Evolutionary conservation across 345 rosid genomes (phyloP), one percentile per base, ranked within the genome.

Genomic region (Euphorbia pulcherrima): DNA sequence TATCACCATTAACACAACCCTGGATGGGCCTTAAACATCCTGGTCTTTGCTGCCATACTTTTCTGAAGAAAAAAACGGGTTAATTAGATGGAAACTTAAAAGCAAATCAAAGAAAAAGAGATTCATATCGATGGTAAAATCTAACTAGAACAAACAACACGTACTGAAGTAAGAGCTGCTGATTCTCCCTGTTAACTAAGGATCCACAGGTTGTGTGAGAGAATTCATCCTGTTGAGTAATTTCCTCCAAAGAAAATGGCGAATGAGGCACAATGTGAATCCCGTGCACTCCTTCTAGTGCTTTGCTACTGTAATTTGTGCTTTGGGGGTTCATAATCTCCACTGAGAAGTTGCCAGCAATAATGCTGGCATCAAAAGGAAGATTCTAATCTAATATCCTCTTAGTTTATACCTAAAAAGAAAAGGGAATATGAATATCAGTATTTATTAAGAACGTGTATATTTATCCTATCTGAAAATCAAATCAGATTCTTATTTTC

Each of bases 41-140:
- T 40, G 99, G 99, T 80, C 97, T 78, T 81, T 91, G 99, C 76
- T 89, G 83, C 99, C 99, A 94, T 60, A 83, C 77, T 79, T 86
- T 85, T 75, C 99, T 89, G 84, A 54, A 54, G 44, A 75, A 72
- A 62, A 67, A 40, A 70, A 14, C 69, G 73, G 69, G n/a, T n/a
- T 14, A 41, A 5, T 54, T 50, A 54, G 20, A 47, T 21, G 27
- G 47, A 68, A 18, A 55, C 11, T 47, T 16, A 7, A 39, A 55
- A 62, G 37, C 48, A 44, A 33, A 2, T 33, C 7, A 7, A 33
- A 33, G 37, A 33, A 33, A 2, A 7, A 46, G 4, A 54, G 12
- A 11, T 50, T 30, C 44, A 23, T 0, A 27, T 41, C 51, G 14
- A 24, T 20, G 27, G 7, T 33, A 16, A 8, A 20, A 52, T 20